Percentiles rank a stretch among this genome's conserved stretches.
phyloP scores from a whole-genome alignment of 192 early-diverging fungal genomes.

The Umbelopsis sp. region DNA sequence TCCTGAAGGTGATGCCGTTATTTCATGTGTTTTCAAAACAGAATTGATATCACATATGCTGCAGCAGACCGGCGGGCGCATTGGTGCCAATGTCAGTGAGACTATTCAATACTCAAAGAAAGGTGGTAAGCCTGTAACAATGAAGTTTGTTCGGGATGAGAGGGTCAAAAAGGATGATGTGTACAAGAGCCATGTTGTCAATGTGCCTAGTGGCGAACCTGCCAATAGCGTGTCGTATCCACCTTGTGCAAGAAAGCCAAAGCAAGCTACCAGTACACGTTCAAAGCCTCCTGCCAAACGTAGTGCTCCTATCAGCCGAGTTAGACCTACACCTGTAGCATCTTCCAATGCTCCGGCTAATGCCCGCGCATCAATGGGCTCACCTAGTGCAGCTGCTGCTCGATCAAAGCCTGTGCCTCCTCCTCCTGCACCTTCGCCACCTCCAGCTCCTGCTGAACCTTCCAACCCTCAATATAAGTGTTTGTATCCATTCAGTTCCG shows the following conservation, averaged over 20 bases:
- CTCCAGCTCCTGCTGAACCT: constrained; percentile 44
- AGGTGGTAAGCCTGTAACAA: constrained; percentile 64
- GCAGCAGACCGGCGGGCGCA: constrained; percentile 56
- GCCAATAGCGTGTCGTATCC: constrained; percentile 52
- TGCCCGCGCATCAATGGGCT: constrained; percentile 7
- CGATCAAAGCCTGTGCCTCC: constrained; percentile 52
- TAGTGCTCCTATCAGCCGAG: constrained; percentile 20
- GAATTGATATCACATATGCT: constrained; percentile 68
- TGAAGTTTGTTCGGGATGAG: constrained; percentile 81
- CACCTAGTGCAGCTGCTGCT: constrained; percentile 31
- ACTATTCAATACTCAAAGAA: constrained; percentile 73
- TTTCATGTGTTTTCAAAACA: constrained; percentile 73
- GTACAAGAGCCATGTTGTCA: constrained; percentile 75
- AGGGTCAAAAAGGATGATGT: constrained; percentile 47
- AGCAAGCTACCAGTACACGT: constrained; percentile 1
- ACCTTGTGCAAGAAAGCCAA: constrained; percentile 37
- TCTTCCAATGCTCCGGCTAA: background rate
- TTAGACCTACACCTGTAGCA: constrained; percentile 15
- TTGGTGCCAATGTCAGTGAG: constrained; percentile 60
- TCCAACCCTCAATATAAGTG: constrained; percentile 62
- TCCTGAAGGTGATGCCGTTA: constrained; percentile 63
- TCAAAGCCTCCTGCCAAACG: constrained; percentile 6
- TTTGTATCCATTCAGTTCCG: constrained; percentile 67
- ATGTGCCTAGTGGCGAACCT: constrained; percentile 62
- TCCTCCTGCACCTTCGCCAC: constrained; percentile 52